Conservation (phyloP, 768 basidiomycete genomes). For the Trametes maxima region DNA sequence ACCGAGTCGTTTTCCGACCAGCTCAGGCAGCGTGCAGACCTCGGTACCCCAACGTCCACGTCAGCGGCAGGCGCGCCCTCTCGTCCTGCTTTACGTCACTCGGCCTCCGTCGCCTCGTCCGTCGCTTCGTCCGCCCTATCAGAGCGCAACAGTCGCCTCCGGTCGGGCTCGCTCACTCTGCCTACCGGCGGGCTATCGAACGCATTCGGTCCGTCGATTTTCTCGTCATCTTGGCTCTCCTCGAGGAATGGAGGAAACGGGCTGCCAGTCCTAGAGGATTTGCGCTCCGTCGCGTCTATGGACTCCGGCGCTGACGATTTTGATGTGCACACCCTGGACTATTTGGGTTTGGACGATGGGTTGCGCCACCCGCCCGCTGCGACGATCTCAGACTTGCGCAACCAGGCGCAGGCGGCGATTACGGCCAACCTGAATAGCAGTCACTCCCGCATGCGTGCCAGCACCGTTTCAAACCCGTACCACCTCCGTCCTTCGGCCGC, state of each 20-base stretch:
- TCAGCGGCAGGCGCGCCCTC: constrained; percentile 45
- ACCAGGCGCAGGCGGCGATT: constrained; percentile 88
- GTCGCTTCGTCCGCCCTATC: constrained; percentile 52
- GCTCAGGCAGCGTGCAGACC: constrained; percentile 39
- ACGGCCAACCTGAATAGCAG: constrained; percentile 74
- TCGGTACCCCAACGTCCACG: constrained; percentile 41
- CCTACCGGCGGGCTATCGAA: constrained; percentile 74
- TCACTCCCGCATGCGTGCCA: constrained; percentile 82
- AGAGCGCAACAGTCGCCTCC: constrained; percentile 79
- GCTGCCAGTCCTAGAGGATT: constrained; percentile 73
- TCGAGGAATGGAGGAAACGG: constrained; percentile 59
- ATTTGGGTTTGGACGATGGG: constrained; percentile 89
- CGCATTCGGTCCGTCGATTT: constrained; percentile 86
- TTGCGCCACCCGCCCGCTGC: constrained; percentile 79
- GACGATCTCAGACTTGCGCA: constrained; percentile 85
- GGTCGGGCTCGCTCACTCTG: constrained; percentile 91
- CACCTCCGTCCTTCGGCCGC: constrained; percentile 61
- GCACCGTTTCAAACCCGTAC: constrained; percentile 93
- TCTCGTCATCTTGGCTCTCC: constrained; percentile 87
- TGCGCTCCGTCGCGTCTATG: constrained; percentile 77
- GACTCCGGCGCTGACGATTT: constrained; percentile 85
- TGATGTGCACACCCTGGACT: constrained; percentile 93
- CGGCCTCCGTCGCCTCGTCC: constrained; percentile 66
- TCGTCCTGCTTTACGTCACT: constrained; percentile 74
- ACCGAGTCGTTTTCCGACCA: constrained; percentile 53